These are phyloP conservation scores for Komagataella phaffii DNA, from an alignment of 805 yeast species.

Conservation along the genomic window DNA sequence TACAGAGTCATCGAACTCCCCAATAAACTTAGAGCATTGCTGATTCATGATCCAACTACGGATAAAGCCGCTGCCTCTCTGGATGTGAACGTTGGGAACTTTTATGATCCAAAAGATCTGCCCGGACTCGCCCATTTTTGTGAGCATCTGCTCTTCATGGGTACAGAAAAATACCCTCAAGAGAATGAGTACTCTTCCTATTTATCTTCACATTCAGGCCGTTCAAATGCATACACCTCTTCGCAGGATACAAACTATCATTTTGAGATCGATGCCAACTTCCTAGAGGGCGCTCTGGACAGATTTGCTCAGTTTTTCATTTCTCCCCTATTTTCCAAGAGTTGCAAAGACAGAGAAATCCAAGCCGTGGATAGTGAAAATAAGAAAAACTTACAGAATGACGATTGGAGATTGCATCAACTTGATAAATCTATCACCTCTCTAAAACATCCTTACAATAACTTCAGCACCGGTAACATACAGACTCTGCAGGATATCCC, in stretches of 20 bases:
- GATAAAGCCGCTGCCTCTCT: conserved; percentile 72
- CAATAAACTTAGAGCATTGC: conserved; percentile 44
- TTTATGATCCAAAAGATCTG: conserved; percentile 47
- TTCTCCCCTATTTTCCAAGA: conserved; percentile 56
- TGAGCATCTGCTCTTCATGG: conserved; percentile 66
- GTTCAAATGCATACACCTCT: conserved; percentile 86
- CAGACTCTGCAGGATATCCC: conserved; percentile 65
- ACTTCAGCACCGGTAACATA: conserved; percentile 83
- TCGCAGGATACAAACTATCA: conserved; percentile 81
- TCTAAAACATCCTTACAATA: conserved; percentile 68
- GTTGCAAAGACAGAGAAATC: conserved; percentile 84
- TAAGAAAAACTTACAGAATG: conserved; percentile 86
- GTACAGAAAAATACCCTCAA: conserved; percentile 60
- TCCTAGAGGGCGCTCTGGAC: conserved; percentile 79
- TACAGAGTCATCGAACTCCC: conserved; percentile 53
- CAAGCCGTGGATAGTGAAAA: conserved; percentile 94
- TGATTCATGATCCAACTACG: conserved; percentile 55
- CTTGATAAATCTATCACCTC: conserved; percentile 65
- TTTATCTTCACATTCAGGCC: conserved; percentile 75
- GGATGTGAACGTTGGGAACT: conserved; percentile 69
- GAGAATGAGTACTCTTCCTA: conserved; percentile 67
- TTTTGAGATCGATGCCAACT: conserved; percentile 69
- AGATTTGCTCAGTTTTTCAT: conserved; percentile 90
- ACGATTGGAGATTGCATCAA: conserved; percentile 80
- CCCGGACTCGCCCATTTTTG: conserved; percentile 76